Base-by-base conservation (phyloP, 148 eudicot genomes). In the Pharnaceum exiguum region DNA sequence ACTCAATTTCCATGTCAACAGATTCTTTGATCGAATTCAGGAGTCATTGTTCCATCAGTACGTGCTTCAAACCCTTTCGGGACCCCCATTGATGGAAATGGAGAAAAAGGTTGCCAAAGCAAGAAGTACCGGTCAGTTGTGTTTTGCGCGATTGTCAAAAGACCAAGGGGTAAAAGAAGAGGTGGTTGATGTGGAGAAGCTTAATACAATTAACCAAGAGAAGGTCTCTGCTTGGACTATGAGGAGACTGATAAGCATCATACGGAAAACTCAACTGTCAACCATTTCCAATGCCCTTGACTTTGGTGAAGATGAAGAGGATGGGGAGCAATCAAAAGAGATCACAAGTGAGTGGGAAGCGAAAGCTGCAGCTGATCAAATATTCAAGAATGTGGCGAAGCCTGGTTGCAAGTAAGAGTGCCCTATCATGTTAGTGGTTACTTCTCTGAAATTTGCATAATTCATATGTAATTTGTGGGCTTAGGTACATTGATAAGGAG, bases 181-280 rank as follows among this genome's bases (percentile, higher is more conserved):
- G 2, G 87, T 84, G 28, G 87, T 91, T 19, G 77, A 81, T 10
- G 87, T 91, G 10, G 97, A 91, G 44, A 89, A 83, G 26, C 55
- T 91, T 74, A 87, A 91, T 21, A 67, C 94, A 71, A 53, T 85
- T 69, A 87, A 82, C 65, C 94, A 85, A 71, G 82, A 80, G 71
- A 91, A 91, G 51, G 65, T 91, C 16, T 91, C 97, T 0, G 97
- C 97, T 23, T 91, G 97, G 97, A 91, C 87, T 46, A 91, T 91
- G 97, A 91, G 87, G 78, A 78, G 87, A 77, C 56, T 91, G 79
- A 79, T 85, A 76, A 85, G 74, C 38, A 76, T 63, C 40, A 84
- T 81, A 32, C 62, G 96, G 22, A 77, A 77, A 18, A 96, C 96
- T 21, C 76, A 69, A 10, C 24, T 87, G 18, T 79, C 94, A 1